Conservation (phyloP, 257 asterid species). For the Ajuga chamaepitys region DNA sequence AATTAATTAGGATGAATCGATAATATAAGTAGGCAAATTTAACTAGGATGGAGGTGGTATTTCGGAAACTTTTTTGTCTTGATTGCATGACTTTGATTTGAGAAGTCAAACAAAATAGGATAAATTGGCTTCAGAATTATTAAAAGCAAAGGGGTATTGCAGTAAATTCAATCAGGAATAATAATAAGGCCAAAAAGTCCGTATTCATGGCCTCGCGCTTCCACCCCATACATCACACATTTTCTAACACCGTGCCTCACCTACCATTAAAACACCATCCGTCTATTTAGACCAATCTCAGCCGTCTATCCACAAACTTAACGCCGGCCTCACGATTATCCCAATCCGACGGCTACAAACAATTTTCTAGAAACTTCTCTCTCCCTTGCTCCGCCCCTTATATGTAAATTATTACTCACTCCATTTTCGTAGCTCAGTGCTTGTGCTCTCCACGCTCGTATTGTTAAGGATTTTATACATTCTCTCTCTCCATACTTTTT, state of each 20-base stretch:
- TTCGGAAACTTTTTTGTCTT: no score
- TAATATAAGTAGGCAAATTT: no score
- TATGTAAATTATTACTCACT: background rate
- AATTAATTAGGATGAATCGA: no score
- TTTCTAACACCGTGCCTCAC: slow-evolving; percentile 14
- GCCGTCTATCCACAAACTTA: slow-evolving; percentile 14
- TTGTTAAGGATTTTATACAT: background rate
- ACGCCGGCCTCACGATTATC: slow-evolving; percentile 24
- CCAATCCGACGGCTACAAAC: slow-evolving; percentile 31
- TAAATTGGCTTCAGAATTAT: no score
- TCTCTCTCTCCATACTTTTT: background rate
- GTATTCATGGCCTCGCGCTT: slow-evolving; percentile 23
- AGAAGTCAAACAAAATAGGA: no score
- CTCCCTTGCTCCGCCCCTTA: slow-evolving; percentile 10
- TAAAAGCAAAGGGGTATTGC: background rate
- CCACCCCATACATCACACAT: background rate
- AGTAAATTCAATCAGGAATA: background rate
- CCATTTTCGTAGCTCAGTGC: slow-evolving; percentile 9
- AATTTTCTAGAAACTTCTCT: slow-evolving; percentile 30
- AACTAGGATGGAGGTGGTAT: no score
- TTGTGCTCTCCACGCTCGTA: slow-evolving; percentile 41
- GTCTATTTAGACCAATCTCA: slow-evolving; percentile 24
- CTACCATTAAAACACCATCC: slow-evolving; percentile 24
- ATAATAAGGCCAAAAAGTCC: slow-evolving; percentile 18
- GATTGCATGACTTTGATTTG: no score